Conservation (phyloP, 345 rosid genomes). For the Arabidopsis suecica region DNA sequence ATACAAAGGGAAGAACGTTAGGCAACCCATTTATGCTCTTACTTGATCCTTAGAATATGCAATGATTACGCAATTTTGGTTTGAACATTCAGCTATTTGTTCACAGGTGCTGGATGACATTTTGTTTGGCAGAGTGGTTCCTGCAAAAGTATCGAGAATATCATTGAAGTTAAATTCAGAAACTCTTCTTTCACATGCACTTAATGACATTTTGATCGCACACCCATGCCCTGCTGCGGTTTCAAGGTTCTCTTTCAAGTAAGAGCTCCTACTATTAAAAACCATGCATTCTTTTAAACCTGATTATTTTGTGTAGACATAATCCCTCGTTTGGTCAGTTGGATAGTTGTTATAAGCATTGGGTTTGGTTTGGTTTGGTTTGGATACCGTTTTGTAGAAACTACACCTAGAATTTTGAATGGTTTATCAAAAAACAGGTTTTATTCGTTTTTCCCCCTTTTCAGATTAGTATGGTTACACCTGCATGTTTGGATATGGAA, state of each 20-base stretch:
- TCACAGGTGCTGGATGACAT: slow-evolving; percentile 77
- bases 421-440: neutral
- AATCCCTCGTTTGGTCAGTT: neutral
- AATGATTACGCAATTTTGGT: neutral
- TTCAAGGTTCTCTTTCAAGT: slow-evolving; percentile 89
- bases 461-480: neutral
- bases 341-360: neutral
- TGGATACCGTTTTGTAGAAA: neutral
- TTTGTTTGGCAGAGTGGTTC: slow-evolving; percentile 53
- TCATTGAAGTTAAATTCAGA: slow-evolving; percentile 67
- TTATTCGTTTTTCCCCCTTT: neutral
- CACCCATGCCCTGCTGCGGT: slow-evolving; percentile 85
- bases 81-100: slow-evolving; percentile 23
- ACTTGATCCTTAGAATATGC: slow-evolving; percentile 6
- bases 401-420: neutral
- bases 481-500: neutral
- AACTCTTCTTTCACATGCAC: slow-evolving; percentile 62
- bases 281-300: neutral
- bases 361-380: neutral
- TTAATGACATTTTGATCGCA: slow-evolving; percentile 77
- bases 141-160: slow-evolving; percentile 69
- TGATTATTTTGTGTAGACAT: slow-evolving; percentile 11
- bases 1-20: neutral
- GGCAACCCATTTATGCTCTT: neutral
- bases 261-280: slow-evolving; percentile 19